Conservation (phyloP, 2,329 filamentous ascomycete genomes). For the Ophiostoma fasciatum region DNA sequence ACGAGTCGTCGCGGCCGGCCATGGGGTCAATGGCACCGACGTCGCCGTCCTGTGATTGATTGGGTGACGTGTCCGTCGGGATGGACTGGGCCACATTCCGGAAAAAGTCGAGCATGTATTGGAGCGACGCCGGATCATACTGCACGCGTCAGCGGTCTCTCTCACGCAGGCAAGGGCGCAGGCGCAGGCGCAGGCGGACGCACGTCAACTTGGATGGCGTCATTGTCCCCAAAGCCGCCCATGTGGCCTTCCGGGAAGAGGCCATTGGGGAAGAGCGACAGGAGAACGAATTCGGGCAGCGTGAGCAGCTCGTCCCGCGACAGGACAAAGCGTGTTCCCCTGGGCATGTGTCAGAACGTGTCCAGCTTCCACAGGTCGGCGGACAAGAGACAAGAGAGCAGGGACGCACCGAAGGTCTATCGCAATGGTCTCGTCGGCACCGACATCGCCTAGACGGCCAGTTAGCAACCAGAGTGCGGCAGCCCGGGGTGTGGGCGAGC, state of each 20-base stretch:
- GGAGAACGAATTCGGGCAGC: constrained; percentile 86
- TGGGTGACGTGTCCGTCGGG: constrained; percentile 55
- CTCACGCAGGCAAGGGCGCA: no score
- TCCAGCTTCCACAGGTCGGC: no score
- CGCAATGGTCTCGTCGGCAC: constrained; percentile 84
- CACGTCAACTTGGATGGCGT: constrained; percentile 94
- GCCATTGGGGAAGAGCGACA: constrained; percentile 98
- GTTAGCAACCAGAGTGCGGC: no score
- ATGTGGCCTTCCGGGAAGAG: constrained; percentile 92
- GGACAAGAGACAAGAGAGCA: neutral
- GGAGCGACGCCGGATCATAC: constrained; percentile 92
- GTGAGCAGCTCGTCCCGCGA: constrained; percentile 92
- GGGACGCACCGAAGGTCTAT: constrained; percentile 68
- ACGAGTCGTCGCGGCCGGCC: constrained; percentile 59
- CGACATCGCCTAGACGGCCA: constrained; percentile 48
- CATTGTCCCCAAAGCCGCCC: constrained; percentile 81
- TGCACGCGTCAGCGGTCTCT: no score
- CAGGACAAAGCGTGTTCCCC: constrained; percentile 83
- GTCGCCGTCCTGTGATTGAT: constrained; percentile 45
- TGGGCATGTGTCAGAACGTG: constrained; percentile 21
- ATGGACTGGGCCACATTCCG: constrained; percentile 94
- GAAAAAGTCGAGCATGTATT: constrained; percentile 99
- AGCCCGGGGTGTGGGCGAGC: neutral
- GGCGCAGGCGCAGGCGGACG: constrained; percentile 16
- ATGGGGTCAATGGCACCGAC: constrained; percentile 58